Conservation (phyloP, 352 stramenopile species). For the Halophytophthora batemanensis region DNA sequence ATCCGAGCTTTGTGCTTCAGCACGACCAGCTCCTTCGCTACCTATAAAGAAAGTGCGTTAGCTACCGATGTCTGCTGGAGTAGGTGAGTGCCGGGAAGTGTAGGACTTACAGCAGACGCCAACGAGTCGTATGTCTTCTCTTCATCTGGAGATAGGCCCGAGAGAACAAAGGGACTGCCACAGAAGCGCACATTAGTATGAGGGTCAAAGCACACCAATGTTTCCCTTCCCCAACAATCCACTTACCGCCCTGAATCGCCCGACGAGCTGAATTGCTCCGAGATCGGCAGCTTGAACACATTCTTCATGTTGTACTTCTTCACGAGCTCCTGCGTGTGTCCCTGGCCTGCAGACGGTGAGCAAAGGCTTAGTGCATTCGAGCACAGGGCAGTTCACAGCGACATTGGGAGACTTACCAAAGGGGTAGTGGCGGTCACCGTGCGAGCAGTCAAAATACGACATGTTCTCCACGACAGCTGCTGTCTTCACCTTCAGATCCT, state of each 20-base stretch:
- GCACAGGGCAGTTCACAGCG: neutral
- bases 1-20: constrained; percentile 68
- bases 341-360: constrained; percentile 32
- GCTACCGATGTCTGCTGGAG: neutral
- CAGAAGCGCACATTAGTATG: neutral
- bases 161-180: constrained; percentile 76
- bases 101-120: constrained; percentile 43
- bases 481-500: constrained; percentile 96
- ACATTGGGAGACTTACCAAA: constrained; percentile 48
- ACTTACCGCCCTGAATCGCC: constrained; percentile 73
- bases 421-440: constrained; percentile 82
- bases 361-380: neutral
- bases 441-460: constrained; percentile 94
- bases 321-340: constrained; percentile 73
- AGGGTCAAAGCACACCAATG: neutral
- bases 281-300: constrained; percentile 83
- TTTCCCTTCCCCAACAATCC: neutral
- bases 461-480: constrained; percentile 99
- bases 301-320: constrained; percentile 83
- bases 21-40: constrained; percentile 77
- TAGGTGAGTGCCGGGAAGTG: neutral
- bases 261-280: constrained; percentile 64
- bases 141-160: constrained; percentile 57
- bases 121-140: constrained; percentile 67
- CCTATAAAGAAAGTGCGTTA: constrained; percentile 22